Conservation (phyloP, 306 rosid species). For the Rosa chinensis region DNA sequence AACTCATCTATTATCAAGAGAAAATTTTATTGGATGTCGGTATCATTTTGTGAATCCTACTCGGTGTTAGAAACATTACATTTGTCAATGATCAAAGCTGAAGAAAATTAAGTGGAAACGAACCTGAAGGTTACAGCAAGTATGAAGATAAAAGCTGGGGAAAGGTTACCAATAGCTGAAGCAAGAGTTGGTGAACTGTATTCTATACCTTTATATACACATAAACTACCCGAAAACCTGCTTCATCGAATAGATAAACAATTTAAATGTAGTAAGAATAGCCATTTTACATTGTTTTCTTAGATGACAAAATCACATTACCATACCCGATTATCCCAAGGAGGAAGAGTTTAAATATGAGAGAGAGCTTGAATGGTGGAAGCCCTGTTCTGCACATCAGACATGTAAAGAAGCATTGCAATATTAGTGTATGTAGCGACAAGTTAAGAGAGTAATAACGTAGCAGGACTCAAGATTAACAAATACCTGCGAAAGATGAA, state of each 20-base stretch:
- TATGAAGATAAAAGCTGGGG: constrained; percentile 44
- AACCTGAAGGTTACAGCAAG: constrained; percentile 55
- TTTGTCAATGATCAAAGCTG: neutral
- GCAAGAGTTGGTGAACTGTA: constrained; percentile 45
- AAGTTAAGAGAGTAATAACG: neutral
- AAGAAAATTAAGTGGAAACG: neutral
- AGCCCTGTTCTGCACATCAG: constrained; percentile 41
- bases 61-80: neutral
- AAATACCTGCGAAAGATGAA: constrained; percentile 44
- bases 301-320: neutral
- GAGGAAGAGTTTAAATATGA: constrained; percentile 38
- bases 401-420: neutral
- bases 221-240: constrained; percentile 8
- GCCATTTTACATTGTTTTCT: neutral
- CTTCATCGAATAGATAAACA: no score
- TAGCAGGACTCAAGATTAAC: neutral
- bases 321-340: constrained; percentile 54
- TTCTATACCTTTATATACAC: constrained; percentile 43
- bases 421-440: no score
- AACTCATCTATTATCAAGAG: neutral
- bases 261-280: neutral
- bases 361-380: constrained; percentile 37
- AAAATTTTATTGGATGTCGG: neutral
- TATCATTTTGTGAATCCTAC: neutral
- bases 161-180: constrained; percentile 3